Percentiles rank a stretch among this genome's conserved stretches.
phyloP scores from a whole-genome alignment of 495 filamentous ascomycete species.

The Trichoderma asperelloides region DNA sequence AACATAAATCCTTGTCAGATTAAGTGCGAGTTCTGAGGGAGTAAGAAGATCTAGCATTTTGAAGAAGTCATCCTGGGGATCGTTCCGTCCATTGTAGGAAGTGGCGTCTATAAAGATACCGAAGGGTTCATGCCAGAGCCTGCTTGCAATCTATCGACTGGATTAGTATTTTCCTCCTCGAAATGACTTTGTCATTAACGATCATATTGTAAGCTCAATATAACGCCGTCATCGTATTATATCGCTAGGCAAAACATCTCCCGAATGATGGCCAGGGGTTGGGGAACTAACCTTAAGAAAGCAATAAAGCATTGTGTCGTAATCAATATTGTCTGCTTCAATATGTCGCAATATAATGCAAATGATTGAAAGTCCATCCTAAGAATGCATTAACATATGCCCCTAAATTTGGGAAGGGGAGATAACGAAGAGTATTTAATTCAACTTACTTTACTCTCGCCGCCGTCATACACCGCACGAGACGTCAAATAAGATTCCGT shows the following conservation, averaged over 20 bases:
- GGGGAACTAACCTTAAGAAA: conserved; percentile 47
- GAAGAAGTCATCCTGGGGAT: conserved; percentile 51
- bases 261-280: neutral
- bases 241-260: neutral
- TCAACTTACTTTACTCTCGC: conserved; percentile 46
- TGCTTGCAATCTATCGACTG: conserved; percentile 46
- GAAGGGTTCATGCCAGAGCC: conserved; percentile 58
- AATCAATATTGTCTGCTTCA: conserved; percentile 49
- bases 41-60: conserved; percentile 48
- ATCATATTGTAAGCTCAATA: neutral
- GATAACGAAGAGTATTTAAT: neutral
- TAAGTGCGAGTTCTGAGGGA: conserved; percentile 46
- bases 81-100: conserved; percentile 52
- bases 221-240: neutral
- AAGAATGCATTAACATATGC: conserved; percentile 4
- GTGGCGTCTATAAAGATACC: conserved; percentile 57
- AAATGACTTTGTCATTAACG: neutral
- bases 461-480: conserved; percentile 57
- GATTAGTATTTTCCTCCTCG: conserved; percentile 2
- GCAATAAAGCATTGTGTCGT: conserved; percentile 52
- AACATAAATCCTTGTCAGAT: conserved; percentile 49
- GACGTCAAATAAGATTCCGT: conserved; percentile 50
- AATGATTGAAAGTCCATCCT: conserved; percentile 56
- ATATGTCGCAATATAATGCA: conserved; percentile 58
- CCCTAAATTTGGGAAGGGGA: neutral